These are phyloP conservation scores for Exophiala oligosperma DNA, from an alignment of 2,329 filamentous ascomycete species.

Conservation along the genomic window DNA sequence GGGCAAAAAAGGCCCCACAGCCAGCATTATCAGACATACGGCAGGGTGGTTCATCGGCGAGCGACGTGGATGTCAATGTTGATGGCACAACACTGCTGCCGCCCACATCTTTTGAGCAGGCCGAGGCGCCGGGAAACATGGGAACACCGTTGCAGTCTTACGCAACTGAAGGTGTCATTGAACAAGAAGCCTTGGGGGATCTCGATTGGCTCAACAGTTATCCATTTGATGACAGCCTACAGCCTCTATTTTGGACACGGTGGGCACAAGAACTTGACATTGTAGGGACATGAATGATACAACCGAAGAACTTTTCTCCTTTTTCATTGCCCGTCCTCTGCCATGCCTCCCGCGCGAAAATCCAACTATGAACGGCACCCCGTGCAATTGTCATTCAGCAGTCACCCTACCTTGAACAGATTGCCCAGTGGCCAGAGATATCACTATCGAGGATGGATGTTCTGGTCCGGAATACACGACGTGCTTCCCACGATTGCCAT, in stretches of 20 bases:
- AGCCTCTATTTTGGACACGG: constrained; percentile 18
- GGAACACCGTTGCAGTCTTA: constrained; percentile 1
- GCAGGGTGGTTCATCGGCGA: background rate
- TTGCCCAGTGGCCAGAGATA: constrained; percentile 6
- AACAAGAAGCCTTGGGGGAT: background rate
- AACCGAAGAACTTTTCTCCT: too few species aligned
- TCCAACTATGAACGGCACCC: too few species aligned
- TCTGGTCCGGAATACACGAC: constrained; percentile 11
- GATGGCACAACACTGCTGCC: background rate
- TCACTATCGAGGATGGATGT: constrained; percentile 13
- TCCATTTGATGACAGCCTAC: constrained; percentile 16
- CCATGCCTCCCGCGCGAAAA: too few species aligned
- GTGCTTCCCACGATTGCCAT: constrained; percentile 15
- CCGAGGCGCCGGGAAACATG: background rate
- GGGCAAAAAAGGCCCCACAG: constrained; percentile 11
- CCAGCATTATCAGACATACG: background rate
- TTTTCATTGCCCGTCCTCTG: too few species aligned
- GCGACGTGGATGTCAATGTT: background rate
- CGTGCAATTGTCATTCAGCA: too few species aligned
- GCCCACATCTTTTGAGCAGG: background rate
- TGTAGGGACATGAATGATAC: background rate
- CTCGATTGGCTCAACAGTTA: constrained; percentile 14
- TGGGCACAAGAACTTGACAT: constrained; percentile 19
- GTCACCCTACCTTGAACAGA: background rate
- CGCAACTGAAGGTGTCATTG: background rate